Base-by-base conservation (phyloP, 2,329 filamentous ascomycete genomes). In the Rutstroemia sp. region DNA sequence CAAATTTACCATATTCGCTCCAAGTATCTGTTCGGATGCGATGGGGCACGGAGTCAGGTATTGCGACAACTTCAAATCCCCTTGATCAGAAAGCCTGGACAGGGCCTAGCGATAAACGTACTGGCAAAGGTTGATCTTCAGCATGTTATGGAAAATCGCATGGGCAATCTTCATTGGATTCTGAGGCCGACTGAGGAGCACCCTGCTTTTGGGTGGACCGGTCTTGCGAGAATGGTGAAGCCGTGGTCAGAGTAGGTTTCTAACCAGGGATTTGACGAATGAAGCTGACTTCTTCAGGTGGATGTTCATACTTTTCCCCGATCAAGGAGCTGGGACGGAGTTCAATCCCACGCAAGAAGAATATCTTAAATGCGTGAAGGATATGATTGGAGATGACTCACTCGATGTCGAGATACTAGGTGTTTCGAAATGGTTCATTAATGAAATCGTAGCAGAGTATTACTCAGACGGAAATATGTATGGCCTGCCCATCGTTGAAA, bases 151-250 rank as follows among this genome's bases (percentile, higher is more conserved):
- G 66, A 76, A 53, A 68, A 74, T 51, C 73, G 81, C 0, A 73
- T 71, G 27, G 83, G 81, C 0, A 85, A 83, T 63, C 71, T 86
- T 18, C 82, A 86, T 65, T 84, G 80, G 77, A 71, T 82, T 1
- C 71, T 85, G 64, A 75, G 77, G 59, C 81, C 82, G 0, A 77
- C 81, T 56, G 67, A 67, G 2, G 75, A 81, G 53, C 70, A 77
- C 53, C 77, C 78, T 0, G 71, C 71, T 0, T 83, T 78, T 68
- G 79, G 73, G 0, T 80, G 77, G 75, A 70, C 71, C 34, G 69
- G 67, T 3, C 68, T 81, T 60, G 71, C 77, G 2, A 72, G 83
- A 23, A 85, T 86, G 81, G 80, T 86, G 4, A 81, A 79, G 69
- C 77, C 81, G 0, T 86, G 82, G 82, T 65, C 78, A 60, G 79